Conservation (phyloP, 257 asterid species). For the Ballota nigra region DNA sequence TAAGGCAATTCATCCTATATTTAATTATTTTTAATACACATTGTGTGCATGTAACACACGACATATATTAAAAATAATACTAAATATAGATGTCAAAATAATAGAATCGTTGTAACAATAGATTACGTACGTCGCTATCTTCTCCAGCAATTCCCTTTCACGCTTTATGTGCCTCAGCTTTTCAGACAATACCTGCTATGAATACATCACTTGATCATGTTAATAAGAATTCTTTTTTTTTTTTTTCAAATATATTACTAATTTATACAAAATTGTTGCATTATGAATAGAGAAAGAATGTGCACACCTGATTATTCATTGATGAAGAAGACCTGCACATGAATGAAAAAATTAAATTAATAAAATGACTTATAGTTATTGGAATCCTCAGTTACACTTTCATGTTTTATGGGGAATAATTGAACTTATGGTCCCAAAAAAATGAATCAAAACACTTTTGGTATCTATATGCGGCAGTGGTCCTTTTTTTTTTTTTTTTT, state of each 20-base stretch:
- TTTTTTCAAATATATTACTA: neutral
- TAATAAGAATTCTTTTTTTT: neutral
- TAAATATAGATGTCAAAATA: neutral
- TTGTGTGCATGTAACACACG: neutral
- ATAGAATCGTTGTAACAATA: neutral
- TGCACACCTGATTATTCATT: slow-evolving; percentile 42
- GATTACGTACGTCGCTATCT: slow-evolving; percentile 52
- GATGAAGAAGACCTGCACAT: slow-evolving; percentile 46
- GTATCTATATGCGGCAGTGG: no score
- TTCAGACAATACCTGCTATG: slow-evolving; percentile 38
- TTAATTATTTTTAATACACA: neutral
- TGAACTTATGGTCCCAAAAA: no score
- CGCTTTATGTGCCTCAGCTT: slow-evolving; percentile 49
- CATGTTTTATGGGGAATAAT: no score
- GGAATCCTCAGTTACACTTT: no score
- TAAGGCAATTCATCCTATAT: neutral
- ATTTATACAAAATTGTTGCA: neutral
- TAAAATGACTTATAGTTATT: no score
- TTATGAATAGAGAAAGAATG: neutral
- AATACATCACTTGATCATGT: neutral
- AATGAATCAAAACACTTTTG: no score
- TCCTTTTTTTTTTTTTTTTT: no score
- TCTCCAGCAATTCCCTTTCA: slow-evolving; percentile 58
- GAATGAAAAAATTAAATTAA: neutral
- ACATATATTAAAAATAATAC: neutral